phyloP scores from a whole-genome alignment of 257 asterid genomes.

The Gentiana macrophylla region DNA sequence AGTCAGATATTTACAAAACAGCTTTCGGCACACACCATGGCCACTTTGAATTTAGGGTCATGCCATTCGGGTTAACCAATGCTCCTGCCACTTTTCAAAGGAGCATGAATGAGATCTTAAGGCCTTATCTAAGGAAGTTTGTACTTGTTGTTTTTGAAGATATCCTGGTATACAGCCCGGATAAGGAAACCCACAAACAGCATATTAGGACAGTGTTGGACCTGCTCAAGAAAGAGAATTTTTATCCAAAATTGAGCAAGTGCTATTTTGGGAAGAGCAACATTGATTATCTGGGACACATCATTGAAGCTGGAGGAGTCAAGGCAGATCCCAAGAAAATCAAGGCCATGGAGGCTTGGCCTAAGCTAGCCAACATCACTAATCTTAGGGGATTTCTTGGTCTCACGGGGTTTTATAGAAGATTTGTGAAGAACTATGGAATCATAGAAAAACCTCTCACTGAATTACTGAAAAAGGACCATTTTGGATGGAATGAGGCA shows the following conservation, averaged over 20 bases:
- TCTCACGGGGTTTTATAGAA: not conserved
- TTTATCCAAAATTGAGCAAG: not conserved
- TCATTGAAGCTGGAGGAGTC: accelerated
- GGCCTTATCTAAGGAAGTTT: not conserved
- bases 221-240: not conserved
- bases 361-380: not conserved
- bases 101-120: no score
- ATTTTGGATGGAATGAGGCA: not conserved
- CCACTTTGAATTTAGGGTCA: no score
- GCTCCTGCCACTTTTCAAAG: no score
- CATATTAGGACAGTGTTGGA: not conserved
- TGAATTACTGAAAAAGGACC: not conserved
- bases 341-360: not conserved
- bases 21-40: no score
- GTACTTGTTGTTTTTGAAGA: not conserved
- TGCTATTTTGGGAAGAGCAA: not conserved
- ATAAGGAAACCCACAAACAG: not conserved
- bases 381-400: not conserved
- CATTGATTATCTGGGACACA: not conserved
- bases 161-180: not conserved
- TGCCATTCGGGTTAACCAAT: no score
- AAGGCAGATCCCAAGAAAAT: not conserved
- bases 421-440: not conserved
- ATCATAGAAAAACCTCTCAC: not conserved
- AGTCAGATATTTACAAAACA: no score